phyloP scores from a whole-genome alignment of 163 green algal species.

The Coccomyxa subellipsoidea region DNA sequence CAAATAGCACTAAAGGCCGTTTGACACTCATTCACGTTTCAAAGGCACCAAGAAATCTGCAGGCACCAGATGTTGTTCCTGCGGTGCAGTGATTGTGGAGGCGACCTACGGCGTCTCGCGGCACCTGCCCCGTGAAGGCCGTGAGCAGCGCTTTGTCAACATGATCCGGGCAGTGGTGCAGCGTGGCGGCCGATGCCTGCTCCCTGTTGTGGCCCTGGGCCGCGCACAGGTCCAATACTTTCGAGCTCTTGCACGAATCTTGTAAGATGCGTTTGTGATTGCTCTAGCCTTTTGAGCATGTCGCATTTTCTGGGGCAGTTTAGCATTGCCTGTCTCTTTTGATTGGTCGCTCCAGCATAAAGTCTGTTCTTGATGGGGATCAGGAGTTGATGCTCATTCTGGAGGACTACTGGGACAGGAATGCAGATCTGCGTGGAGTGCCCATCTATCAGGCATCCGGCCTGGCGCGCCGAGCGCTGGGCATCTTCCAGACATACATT shows the following conservation, averaged over 20 bases:
- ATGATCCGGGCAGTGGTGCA: slow-evolving; percentile 35
- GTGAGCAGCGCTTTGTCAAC: slow-evolving; percentile 78
- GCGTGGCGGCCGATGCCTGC: slow-evolving; percentile 82
- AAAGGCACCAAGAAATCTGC: too few relatives aligned
- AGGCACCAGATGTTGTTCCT: background rate
- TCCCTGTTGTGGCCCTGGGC: slow-evolving; percentile 96
- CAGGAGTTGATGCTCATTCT: slow-evolving; percentile 97
- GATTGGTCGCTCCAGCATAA: background rate
- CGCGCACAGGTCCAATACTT: slow-evolving; percentile 63
- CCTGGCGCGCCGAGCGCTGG: slow-evolving; percentile 74
- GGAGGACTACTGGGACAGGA: slow-evolving; percentile 90
- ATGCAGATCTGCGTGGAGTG: slow-evolving; percentile 81
- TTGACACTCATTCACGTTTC: too few relatives aligned
- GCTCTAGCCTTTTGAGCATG: too few relatives aligned
- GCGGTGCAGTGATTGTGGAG: slow-evolving; percentile 82
- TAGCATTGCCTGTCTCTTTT: background rate
- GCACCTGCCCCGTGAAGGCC: slow-evolving; percentile 77
- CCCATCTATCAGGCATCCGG: slow-evolving; percentile 93
- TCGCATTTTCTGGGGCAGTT: too few relatives aligned
- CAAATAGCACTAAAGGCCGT: too few relatives aligned
- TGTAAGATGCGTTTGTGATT: too few relatives aligned
- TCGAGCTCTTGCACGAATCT: background rate
- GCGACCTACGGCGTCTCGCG: slow-evolving; percentile 92
- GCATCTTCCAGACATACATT: slow-evolving; percentile 94
- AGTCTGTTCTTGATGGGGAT: background rate